Conservation (phyloP, 2,329 filamentous ascomycete genomes). For the Ophiocordyceps camponoti-floridani region DNA sequence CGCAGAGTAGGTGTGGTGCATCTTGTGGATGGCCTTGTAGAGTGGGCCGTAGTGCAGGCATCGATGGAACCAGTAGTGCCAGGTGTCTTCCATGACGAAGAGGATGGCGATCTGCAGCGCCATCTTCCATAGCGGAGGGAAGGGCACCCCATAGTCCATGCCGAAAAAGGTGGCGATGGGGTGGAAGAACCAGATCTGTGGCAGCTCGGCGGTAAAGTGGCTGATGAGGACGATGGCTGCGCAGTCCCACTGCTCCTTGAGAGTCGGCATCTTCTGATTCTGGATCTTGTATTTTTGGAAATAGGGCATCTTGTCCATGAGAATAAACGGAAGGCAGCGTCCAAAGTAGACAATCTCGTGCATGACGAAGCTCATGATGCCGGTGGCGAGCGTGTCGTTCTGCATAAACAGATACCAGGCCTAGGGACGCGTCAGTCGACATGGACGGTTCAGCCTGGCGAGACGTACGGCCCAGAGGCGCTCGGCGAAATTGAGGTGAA, state of each 20-base stretch:
- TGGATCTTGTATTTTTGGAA: constrained; percentile 96
- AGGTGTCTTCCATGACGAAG: constrained; percentile 90
- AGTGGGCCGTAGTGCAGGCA: constrained; percentile 84
- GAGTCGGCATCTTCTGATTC: constrained; percentile 73
- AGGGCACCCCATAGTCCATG: constrained; percentile 74
- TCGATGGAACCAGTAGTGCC: constrained; percentile 97
- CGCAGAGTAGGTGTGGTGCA: constrained; percentile 96
- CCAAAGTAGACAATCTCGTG: constrained; percentile 94
- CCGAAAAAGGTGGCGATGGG: constrained; percentile 87
- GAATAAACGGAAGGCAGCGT: constrained; percentile 74
- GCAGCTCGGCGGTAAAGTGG: constrained; percentile 95
- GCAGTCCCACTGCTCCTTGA: constrained; percentile 86
- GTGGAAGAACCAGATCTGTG: constrained; percentile 98
- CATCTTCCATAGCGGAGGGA: constrained; percentile 74
- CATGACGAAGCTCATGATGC: constrained; percentile 92
- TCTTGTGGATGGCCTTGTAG: constrained; percentile 96
- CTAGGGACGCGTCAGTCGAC: constrained; percentile 65
- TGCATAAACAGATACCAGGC: constrained; percentile 97
- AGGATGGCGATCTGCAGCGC: constrained; percentile 81
- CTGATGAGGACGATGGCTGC: constrained; percentile 81
- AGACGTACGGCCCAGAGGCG: constrained; percentile 64
- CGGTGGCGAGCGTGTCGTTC: constrained; percentile 90
- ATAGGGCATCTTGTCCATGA: constrained; percentile 73
- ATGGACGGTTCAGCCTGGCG: constrained; percentile 70
- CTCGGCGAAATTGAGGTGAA: constrained; percentile 74